Conservation (phyloP, 495 filamentous ascomycete species). For the Penicillium egyptiacum region DNA sequence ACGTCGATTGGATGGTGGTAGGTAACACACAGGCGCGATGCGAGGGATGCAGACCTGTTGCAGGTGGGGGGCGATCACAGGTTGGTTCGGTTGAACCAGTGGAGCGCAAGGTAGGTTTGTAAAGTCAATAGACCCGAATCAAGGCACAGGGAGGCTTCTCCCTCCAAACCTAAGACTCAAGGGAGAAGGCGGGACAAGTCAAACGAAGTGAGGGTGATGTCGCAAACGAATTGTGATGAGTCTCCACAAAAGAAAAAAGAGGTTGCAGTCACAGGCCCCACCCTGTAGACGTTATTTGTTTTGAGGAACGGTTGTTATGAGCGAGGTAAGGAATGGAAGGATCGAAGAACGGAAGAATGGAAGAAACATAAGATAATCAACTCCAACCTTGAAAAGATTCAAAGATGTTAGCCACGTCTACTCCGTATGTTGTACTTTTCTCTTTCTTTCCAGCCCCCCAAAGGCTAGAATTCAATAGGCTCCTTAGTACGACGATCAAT, state of each 20-base stretch:
- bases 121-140: constrained; percentile 12
- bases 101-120: constrained; percentile 17
- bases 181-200: constrained; percentile 7
- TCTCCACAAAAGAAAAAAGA: constrained; percentile 16
- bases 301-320: not conserved
- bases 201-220: constrained; percentile 23
- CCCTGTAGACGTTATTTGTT: constrained; percentile 4
- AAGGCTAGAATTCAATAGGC: constrained; percentile 8
- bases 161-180: constrained; percentile 4
- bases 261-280: not conserved
- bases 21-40: constrained; percentile 17
- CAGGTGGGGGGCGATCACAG: constrained; percentile 21
- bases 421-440: constrained; percentile 1
- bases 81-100: constrained; percentile 15
- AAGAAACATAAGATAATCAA: no score
- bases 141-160: constrained; percentile 11
- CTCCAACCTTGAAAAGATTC: not conserved
- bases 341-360: constrained; percentile 16
- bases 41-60: constrained; percentile 27
- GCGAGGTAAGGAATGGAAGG: constrained; percentile 13
- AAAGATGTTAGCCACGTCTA: not conserved
- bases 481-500: constrained; percentile 10
- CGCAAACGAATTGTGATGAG: constrained; percentile 34
- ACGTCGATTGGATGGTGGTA: constrained; percentile 15
- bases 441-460: not conserved